Conservation (phyloP, 164 flowering plant species). For the Vitis amurensis region DNA sequence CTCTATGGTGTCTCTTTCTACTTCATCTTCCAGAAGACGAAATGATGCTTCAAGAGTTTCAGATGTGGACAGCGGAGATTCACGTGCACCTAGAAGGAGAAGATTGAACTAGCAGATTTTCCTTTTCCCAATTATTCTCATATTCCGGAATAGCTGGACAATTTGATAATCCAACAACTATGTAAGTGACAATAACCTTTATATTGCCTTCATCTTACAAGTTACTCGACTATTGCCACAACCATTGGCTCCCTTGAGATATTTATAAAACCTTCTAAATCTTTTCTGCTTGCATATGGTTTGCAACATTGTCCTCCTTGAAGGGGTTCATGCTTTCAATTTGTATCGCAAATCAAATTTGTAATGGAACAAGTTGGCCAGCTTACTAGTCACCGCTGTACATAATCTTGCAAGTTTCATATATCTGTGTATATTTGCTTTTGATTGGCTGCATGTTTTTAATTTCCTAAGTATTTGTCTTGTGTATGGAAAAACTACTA, state of each 20-base stretch:
- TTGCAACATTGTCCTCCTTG: background rate
- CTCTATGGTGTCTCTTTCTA: conserved; percentile 56
- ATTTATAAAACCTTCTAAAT: background rate
- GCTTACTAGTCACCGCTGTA: background rate
- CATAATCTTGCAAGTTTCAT: conserved; percentile 9
- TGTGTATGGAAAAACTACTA: background rate
- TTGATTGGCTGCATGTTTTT: background rate
- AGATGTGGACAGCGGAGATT: conserved; percentile 67
- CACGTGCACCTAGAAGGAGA: conserved; percentile 70
- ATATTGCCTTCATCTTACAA: conserved; percentile 4
- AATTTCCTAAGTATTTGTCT: background rate
- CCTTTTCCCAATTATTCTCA: conserved; percentile 1
- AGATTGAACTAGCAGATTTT: conserved; percentile 37
- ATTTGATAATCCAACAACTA: background rate
- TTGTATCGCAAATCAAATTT: conserved; percentile 6
- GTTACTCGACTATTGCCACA: background rate
- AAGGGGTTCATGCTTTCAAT: conserved; percentile 1
- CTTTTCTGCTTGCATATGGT: conserved; percentile 1
- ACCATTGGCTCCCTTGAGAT: background rate
- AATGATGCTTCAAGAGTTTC: conserved; percentile 56
- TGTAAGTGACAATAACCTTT: conserved; percentile 13
- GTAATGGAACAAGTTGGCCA: background rate
- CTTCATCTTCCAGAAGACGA: conserved; percentile 64
- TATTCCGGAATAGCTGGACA: background rate
- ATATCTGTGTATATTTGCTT: background rate